phyloP scores from a whole-genome alignment of 2,329 filamentous ascomycete genomes.

The Alternaria tenuissima region DNA sequence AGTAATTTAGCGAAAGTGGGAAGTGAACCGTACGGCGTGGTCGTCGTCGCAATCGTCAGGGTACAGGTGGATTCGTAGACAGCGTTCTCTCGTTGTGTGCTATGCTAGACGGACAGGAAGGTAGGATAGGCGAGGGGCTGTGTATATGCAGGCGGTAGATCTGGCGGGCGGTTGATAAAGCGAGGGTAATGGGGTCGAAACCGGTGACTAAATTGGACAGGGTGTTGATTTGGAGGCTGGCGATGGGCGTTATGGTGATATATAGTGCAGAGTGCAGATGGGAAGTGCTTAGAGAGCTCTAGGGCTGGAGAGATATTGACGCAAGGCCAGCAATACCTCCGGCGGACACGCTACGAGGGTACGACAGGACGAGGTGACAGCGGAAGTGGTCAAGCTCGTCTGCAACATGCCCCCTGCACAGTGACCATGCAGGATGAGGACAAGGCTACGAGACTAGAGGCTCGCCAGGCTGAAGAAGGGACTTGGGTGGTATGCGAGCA shows the following conservation, averaged over 20 bases:
- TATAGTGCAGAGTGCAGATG: conserved; percentile 42
- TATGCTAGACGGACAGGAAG: conserved; percentile 22
- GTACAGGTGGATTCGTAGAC: conserved; percentile 18
- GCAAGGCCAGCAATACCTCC: conserved; percentile 32
- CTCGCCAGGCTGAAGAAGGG: conserved; percentile 34
- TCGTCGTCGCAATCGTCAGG: conserved; percentile 24
- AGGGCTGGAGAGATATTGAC: conserved; percentile 44
- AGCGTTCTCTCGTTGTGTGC: conserved; percentile 16
- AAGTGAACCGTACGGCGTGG: conserved; percentile 21
- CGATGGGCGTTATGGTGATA: conserved; percentile 46
- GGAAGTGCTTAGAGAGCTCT: conserved; percentile 42
- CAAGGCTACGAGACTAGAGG: conserved; percentile 46
- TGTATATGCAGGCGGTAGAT: conserved; percentile 46
- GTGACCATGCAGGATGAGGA: conserved; percentile 47
- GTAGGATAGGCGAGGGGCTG: conserved; percentile 41
- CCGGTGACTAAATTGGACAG: conserved; percentile 42
- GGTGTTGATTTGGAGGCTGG: conserved; percentile 37
- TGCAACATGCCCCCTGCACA: conserved; percentile 46
- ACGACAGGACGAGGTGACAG: conserved; percentile 44
- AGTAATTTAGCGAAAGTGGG: conserved; percentile 25
- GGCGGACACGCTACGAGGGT: conserved; percentile 36
- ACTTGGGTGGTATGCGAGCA: conserved; percentile 43
- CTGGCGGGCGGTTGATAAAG: conserved; percentile 42
- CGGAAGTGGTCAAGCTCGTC: conserved; percentile 46
- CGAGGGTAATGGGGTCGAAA: conserved; percentile 43